Base-by-base conservation (phyloP, 2,329 filamentous ascomycete species). In the Diplocarpon mali region DNA sequence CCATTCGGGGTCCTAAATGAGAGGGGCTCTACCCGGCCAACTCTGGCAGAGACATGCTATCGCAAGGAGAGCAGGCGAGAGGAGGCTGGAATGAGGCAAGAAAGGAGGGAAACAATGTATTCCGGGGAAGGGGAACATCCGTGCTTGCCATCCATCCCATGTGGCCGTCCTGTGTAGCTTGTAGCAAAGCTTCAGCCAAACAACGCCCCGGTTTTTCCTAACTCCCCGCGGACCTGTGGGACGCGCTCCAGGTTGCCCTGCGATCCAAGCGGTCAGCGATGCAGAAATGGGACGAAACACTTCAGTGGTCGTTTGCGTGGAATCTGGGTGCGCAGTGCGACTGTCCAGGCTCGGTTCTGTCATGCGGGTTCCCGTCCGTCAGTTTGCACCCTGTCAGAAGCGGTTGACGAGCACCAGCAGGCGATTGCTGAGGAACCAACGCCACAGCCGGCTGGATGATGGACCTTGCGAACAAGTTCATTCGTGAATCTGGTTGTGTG, bases 401-500 rank as follows among this genome's bases (percentile, higher is more conserved):
- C 35, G 30, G 47, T 38, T 40, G 44, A 43, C 42, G 40, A 45
- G 46, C 17, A 37, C 40, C 38, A 45, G n/a, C 29, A 39, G 40
- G 27, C 35, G 36, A 40, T 9, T 15, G 11, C 31, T 42, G 24
- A 53, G 27, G 42, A 48, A 52, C 43, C 27, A 38, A 39, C 39
- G 32, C 40, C 41, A 49, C 42, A 38, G 20, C 41, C 46, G 34
- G 38, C 40, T 37, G 38, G 41, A 48, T 35, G 37, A 28, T 47
- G 46, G 51, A 47, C 41, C 39, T 46, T 42, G 40, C 47, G 53
- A 55, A 57, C 54, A 36, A 17, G 53, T 54, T 55, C 49, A 53
- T 51, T 54, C 45, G 44, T 36, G 40, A 39, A 38, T 38, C 42
- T 52, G 41, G 16, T 27, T 28, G n/a, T 40, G 35, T 35, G 16